A percentile compares a stretch with the other conserved stretches of the same genome.
Conservation (phyloP, 1,139 yeast species). For the Debaryomycetaceae sp. region DNA sequence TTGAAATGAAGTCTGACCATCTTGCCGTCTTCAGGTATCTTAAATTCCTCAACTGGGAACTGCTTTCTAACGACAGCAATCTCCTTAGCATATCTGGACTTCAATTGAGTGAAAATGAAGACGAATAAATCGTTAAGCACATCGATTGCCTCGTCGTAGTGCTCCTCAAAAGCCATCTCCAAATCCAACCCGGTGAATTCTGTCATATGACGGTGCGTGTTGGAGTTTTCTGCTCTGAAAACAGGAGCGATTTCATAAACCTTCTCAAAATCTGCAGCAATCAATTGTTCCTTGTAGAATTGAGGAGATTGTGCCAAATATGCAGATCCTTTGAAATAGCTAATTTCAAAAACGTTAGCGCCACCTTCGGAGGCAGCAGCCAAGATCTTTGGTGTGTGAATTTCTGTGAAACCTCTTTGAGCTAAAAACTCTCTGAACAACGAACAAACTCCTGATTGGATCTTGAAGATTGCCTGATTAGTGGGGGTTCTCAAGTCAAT, state of each 20-base stretch:
- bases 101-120: conserved; percentile 82
- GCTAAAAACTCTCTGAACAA: conserved; percentile 85
- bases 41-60: conserved; percentile 96
- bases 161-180: conserved; percentile 98
- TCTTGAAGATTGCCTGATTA: conserved; percentile 94
- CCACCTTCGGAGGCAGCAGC: conserved; percentile 99
- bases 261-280: conserved; percentile 94
- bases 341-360: conserved; percentile 88
- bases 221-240: conserved; percentile 97
- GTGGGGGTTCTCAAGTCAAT: conserved; percentile 96
- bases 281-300: conserved; percentile 94
- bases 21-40: conserved; percentile 82
- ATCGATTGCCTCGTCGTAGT: conserved; percentile 92
- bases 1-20: conserved; percentile 88
- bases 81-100: conserved; percentile 73
- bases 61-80: conserved; percentile 89
- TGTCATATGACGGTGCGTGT: conserved; percentile 99
- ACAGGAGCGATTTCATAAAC: conserved; percentile 97
- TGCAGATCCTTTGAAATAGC: conserved; percentile 90
- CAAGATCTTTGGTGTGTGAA: conserved; percentile 92
- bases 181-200: conserved; percentile 96
- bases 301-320: conserved; percentile 98
- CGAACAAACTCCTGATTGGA: conserved; percentile 84
- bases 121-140: conserved; percentile 80
- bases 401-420: conserved; percentile 71